These are phyloP conservation scores for Arthroderma uncinatum DNA, from an alignment of 2,329 filamentous ascomycete genomes.

Conservation along the genomic window DNA sequence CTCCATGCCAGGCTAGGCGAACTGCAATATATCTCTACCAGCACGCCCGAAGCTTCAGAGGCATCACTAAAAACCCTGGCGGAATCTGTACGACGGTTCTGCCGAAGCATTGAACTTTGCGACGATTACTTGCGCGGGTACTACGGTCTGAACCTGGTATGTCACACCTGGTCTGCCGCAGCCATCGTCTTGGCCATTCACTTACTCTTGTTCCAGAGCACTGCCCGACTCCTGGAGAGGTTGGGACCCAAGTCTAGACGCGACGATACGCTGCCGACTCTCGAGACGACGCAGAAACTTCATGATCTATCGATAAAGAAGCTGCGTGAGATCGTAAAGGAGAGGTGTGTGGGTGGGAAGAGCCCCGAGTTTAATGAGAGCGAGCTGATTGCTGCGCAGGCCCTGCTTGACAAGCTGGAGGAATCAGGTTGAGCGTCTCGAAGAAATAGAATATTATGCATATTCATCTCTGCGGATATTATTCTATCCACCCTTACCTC, in stretches of 20 bases:
- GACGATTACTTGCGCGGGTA: conserved; percentile 85
- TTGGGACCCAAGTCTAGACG: conserved; percentile 6
- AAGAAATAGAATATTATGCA: no score
- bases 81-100: conserved; percentile 74
- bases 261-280: conserved; percentile 14
- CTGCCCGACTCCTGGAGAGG: conserved; percentile 10
- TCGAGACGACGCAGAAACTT: conserved; percentile 24
- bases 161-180: conserved; percentile 19
- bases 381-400: conserved; percentile 34
- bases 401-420: conserved; percentile 25
- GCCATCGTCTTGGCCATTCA: background rate
- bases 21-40: conserved; percentile 57
- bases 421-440: background rate
- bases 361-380: conserved; percentile 26
- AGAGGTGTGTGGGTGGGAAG: conserved; percentile 22
- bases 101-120: conserved; percentile 83
- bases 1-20: conserved; percentile 82
- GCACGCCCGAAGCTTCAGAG: conserved; percentile 27
- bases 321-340: conserved; percentile 29
- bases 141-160: conserved; percentile 75
- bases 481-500: no score
- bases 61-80: conserved; percentile 43
- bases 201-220: conserved; percentile 12
- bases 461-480: no score
- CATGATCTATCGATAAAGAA: conserved; percentile 28